Evolutionary conservation across 306 rosid genomes (phyloP), one percentile per base, ranked within the genome.

Genomic region (Oemleria cerasiformis): DNA sequence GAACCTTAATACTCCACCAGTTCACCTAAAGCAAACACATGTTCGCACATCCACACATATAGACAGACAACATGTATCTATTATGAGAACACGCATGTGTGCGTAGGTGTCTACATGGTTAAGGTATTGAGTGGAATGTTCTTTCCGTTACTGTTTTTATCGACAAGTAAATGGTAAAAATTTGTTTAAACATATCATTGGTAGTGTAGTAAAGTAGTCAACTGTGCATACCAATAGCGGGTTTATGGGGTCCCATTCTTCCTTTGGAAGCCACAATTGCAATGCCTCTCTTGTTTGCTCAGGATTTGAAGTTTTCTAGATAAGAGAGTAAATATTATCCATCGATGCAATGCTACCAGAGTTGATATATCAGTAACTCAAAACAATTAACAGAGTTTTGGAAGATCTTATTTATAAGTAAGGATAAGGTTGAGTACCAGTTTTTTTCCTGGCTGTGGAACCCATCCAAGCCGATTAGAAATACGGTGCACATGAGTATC

Each of bases 401-500:
- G 59, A 68, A 1, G 3, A 36, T 68, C 44, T 48, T 49, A 17
- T 34, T 40, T 49, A 40, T 59, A 9, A 43, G 13, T 9, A 51
- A 17, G 6, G n/a, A 3, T 51, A 51, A 51, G n/a, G 57, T 51
- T 51, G 69, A 38, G 70, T 79, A 90, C 97, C 97, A 88, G 92
- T 66, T 88, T 88, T 38, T 88, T 88, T 80, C 92, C 92, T 48
- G 77, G 45, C 62, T 86, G 82, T 17, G 88, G 81, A 65, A 88
- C 98, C 96, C 98, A 93, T 61, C 89, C 94, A 78, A 93, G 97
- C 50, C 97, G 84, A 86, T 93, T 93, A 83, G 89, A 88, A 65
- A 93, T 93, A 60, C 92, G 96, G 81, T 90, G 98, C 60, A 90
- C 98, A 55, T 90, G 97, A 68, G 97, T 93, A 79, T 93, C 98